A percentile compares a stretch with the other conserved stretches of the same genome.
phyloP scores from a whole-genome alignment of 257 asterid genomes.

The Nicotiana benthamiana region DNA sequence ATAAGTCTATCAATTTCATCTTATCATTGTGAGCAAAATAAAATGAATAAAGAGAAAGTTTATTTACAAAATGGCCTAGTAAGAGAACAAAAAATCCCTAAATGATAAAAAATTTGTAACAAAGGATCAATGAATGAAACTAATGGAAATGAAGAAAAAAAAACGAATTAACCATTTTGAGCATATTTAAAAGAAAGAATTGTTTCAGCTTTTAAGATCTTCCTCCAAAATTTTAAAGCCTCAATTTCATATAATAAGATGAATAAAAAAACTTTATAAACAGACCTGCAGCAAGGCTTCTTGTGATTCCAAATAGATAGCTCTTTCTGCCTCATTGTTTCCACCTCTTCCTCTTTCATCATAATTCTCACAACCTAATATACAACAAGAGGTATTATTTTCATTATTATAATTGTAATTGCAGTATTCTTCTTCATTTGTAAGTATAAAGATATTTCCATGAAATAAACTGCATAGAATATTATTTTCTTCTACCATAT shows the following conservation, averaged over 20 bases:
- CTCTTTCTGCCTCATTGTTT: constrained; percentile 11
- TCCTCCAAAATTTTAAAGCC: neutral
- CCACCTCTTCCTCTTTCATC: neutral
- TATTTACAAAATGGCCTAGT: neutral
- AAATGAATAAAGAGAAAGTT: neutral
- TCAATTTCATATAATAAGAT: neutral
- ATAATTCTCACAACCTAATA: neutral
- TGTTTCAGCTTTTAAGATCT: too few species aligned
- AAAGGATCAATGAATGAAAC: neutral
- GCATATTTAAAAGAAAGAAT: neutral
- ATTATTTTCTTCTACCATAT: neutral
- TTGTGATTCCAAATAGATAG: constrained; percentile 37
- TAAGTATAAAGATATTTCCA: neutral
- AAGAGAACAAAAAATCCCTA: neutral
- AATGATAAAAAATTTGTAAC: neutral
- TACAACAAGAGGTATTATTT: neutral
- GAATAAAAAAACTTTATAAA: neutral
- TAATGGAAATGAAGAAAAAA: neutral
- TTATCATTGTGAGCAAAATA: neutral
- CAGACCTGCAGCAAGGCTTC: constrained; percentile 37
- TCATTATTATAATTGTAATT: neutral
- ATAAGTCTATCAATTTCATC: neutral
- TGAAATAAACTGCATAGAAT: neutral
- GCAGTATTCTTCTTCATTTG: neutral
- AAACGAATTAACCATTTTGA: neutral